Base-by-base conservation (phyloP, 345 rosid genomes). In the Citrus australasica region DNA sequence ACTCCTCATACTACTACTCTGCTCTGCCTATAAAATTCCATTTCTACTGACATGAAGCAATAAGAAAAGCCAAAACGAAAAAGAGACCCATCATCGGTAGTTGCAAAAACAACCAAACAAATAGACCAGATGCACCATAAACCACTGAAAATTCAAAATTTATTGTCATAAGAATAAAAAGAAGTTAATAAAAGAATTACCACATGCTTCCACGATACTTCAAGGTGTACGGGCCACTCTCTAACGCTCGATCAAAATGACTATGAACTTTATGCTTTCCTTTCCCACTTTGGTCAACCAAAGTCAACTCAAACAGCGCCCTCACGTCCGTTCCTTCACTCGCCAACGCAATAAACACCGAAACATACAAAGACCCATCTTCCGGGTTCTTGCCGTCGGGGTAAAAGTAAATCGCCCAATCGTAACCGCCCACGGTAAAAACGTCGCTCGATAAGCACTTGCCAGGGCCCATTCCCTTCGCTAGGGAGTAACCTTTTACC, bases 161-260 rank as follows among this genome's bases (percentile, higher is more conserved):
- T 16, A 69, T 27, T 19, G 25, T 28, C 21, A 22, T 33, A 22
- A 61, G 32, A 55, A 63, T 2, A 30, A 59, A 11, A 37, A 61
- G 67, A 46, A 35, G 11, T 35, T 38, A 61, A 61, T 6, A 37
- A 25, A 33, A 68, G 70, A 78, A 22, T 75, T 87, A 97, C 99
- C 99, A 97, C 98, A 97, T 97, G 94, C 95, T 92, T 13, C 98
- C 97, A 79, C 89, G 88, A 76, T 88, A 89, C 88, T 92, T 92
- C 77, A 97, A 86, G 1, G 94, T 83, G 71, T 93, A 91, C 25
- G 99, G 99, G 3, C 99, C 98, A 66, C 97, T 87, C 76, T 92
- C 98, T 21, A 97, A 86, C n/a, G 98, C 87, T 2, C 98, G 90
- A 85, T 91, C 95, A 70, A 97, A 97, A 79, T 94, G 99, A 83